phyloP scores from a whole-genome alignment of 768 basidiomycete species.

The Lactarius akahatsu region DNA sequence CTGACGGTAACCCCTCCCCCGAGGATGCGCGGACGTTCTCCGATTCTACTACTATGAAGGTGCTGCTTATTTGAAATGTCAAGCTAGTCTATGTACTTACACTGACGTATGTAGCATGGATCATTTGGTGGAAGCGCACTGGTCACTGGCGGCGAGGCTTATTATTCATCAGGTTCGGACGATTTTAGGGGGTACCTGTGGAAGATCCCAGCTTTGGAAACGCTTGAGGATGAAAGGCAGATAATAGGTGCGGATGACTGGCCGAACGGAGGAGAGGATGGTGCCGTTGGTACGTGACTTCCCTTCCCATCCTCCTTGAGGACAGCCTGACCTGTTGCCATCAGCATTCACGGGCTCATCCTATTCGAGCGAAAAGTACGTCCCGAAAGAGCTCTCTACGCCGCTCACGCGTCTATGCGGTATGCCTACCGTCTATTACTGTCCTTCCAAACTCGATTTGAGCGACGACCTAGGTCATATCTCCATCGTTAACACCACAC shows the following conservation, averaged over 20 bases:
- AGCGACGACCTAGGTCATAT: constrained; percentile 51
- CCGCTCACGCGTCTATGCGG: constrained; percentile 63
- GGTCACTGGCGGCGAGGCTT: constrained; percentile 50
- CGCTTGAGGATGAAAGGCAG: constrained; percentile 46
- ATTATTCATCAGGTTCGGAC: constrained; percentile 78
- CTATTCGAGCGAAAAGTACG: constrained; percentile 42
- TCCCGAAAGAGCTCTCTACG: constrained; percentile 62
- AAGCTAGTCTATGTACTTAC: not conserved
- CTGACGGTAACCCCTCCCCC: constrained; percentile 53
- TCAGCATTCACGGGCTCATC: constrained; percentile 31
- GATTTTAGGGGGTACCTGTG: constrained; percentile 80
- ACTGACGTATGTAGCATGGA: constrained; percentile 53
- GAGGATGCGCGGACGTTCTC: constrained; percentile 54
- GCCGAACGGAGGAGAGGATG: constrained; percentile 37
- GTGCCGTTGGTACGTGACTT: constrained; percentile 40
- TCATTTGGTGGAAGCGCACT: constrained; percentile 60
- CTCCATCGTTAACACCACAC: constrained; percentile 72
- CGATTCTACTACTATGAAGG: constrained; percentile 81
- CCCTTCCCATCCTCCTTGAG: not conserved
- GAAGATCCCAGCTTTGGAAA: constrained; percentile 57
- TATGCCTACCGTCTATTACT: constrained; percentile 33
- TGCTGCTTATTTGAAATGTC: constrained; percentile 29
- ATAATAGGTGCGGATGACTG: constrained; percentile 50
- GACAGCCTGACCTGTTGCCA: constrained; percentile 10
- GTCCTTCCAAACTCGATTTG: not conserved